Evolutionary conservation across 2,329 filamentous ascomycete species (phyloP), one percentile per base, ranked within the genome.

Genomic region (Apiospora phragmitis): DNA sequence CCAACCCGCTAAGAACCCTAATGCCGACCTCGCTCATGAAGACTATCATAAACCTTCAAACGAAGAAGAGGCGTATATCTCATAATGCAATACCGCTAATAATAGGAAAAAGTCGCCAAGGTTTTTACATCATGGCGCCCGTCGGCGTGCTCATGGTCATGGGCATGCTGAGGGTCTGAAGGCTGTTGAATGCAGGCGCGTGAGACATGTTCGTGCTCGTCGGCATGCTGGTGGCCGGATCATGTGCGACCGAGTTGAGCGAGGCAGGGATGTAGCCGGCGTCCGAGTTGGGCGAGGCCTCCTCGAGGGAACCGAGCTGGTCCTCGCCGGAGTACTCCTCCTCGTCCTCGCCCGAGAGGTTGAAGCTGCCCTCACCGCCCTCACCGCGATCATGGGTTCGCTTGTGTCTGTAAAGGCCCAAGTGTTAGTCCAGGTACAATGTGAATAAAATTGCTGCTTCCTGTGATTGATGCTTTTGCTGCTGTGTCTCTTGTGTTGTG

Each of bases 311-410:
- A 68, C 92, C 92, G 70, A 95, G 90, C 41, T 95, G 93, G 75
- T 96, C 93, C 74, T 97, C 94, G 72, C 95, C 94, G 45, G 90
- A 91, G 76, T 87, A 91, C 69, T 96, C 93, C 78, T 97, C 94
- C 75, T 95, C 90, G 65, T 97, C 94, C 76, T 97, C 94, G 70
- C 95, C 94, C 49, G 92, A 92, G 72, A 91, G 87, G 78, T 87
- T 88, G 77, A 91, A 86, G 71, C 81, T 81, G 68, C 85, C 85
- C 59, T 92, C 90, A 55, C 81, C 85, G 45, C 88, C 89, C 67
- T 92, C 90, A 70, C 87, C 86, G 69, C 88, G 91, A 81, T 88
- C 92, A 76, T 92, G 90, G 14, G 89, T 90, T 59, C 90, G 89
- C 86, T 97, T 97, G 83, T 98, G 95, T 77, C 94, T 98, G 78